Conservation (phyloP, 2,329 filamentous ascomycete species). For the Penicillium sp. region DNA sequence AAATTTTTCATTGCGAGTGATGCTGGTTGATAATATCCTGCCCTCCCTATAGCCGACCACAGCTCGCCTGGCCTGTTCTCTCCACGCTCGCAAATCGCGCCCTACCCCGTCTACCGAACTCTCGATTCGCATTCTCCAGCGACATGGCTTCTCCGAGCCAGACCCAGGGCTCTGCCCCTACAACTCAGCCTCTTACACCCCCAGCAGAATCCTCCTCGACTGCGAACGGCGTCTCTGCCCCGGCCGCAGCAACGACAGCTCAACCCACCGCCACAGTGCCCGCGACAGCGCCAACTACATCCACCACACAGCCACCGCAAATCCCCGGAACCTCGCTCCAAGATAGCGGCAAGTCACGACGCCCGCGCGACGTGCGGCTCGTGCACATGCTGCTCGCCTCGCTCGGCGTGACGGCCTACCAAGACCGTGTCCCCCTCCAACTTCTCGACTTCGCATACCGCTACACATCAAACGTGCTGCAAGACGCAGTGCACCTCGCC, state of each 20-base stretch:
- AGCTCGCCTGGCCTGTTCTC: not conserved
- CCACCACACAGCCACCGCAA: constrained; percentile 34
- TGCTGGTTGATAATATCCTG: not conserved
- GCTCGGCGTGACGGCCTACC: constrained; percentile 50
- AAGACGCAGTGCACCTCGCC: constrained; percentile 52
- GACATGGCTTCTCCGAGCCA: constrained; percentile 39
- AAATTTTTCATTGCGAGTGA: not conserved
- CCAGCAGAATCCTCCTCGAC: constrained; percentile 40
- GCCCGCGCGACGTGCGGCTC: constrained; percentile 51
- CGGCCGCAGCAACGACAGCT: constrained; percentile 22
- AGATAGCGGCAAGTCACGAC: constrained; percentile 47
- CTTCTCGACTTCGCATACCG: constrained; percentile 54
- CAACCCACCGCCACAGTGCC: constrained; percentile 15
- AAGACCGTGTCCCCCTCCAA: constrained; percentile 53
- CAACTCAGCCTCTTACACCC: constrained; percentile 44
- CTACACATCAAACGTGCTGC: constrained; percentile 53
- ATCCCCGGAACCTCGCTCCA: constrained; percentile 45
- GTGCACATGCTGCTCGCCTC: constrained; percentile 52
- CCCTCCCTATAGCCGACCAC: not conserved
- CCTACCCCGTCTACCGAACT: not conserved
- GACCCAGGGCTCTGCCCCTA: constrained; percentile 29
- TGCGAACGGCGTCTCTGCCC: constrained; percentile 22
- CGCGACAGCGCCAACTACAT: constrained; percentile 21
- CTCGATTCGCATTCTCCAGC: not conserved
- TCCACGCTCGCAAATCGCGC: constrained; percentile 4